A percentile compares a stretch with the other conserved stretches of the same genome.
Conservation (phyloP, 1,139 yeast genomes). For the Saccharomycopsis hybrid region DNA sequence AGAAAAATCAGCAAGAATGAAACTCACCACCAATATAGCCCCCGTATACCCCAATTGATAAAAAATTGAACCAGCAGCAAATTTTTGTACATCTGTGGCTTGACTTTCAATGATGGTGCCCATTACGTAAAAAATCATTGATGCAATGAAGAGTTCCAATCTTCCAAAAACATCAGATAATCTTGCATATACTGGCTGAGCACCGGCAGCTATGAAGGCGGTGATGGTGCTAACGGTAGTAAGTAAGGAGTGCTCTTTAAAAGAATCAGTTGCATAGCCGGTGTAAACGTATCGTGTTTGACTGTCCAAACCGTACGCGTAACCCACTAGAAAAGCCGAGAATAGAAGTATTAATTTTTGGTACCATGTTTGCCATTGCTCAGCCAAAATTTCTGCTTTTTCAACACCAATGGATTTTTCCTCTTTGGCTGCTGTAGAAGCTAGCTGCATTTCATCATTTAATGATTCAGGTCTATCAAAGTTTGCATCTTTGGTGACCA, state of each 20-base stretch:
- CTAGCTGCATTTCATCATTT: too few species aligned
- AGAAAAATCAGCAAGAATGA: conserved; percentile 61
- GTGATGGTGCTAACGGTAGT: conserved; percentile 61
- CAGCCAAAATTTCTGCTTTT: conserved; percentile 37
- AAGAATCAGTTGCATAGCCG: conserved; percentile 50
- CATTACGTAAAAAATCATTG: conserved; percentile 54
- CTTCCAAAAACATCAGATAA: conserved; percentile 69
- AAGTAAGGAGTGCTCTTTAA: conserved; percentile 49
- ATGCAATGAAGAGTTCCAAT: conserved; percentile 45
- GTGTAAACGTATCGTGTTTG: conserved; percentile 46
- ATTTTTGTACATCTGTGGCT: conserved; percentile 55
- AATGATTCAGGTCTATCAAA: too few species aligned
- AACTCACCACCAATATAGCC: conserved; percentile 45
- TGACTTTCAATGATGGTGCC: conserved; percentile 70
- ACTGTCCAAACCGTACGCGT: conserved; percentile 62
- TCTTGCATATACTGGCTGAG: conserved; percentile 66
- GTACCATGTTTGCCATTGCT: conserved; percentile 29
- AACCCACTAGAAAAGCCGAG: conserved; percentile 52
- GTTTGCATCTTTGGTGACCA: too few species aligned
- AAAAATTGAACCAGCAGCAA: conserved; percentile 68
- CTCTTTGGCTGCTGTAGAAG: too few species aligned
- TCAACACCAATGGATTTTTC: conserved; percentile 25
- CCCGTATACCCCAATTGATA: conserved; percentile 71
- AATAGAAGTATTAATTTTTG: conserved; percentile 32
- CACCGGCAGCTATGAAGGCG: conserved; percentile 63